Evolutionary conservation across 495 filamentous ascomycete genomes (phyloP).

Genomic region (Talaromyces thailandensis): DNA sequence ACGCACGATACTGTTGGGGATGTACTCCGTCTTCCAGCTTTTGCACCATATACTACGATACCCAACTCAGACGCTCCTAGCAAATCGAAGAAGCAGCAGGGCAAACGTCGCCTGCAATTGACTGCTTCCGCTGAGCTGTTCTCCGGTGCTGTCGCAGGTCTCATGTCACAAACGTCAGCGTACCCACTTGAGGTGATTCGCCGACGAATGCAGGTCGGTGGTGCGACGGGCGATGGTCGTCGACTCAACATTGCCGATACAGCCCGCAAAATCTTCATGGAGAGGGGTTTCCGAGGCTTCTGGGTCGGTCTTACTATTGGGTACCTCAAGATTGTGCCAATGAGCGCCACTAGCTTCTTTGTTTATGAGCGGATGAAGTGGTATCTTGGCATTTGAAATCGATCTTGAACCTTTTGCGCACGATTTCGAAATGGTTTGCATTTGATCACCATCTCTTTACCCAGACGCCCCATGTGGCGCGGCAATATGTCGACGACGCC

Average conservation of each 20-base stretch:
- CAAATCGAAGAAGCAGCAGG: not conserved
- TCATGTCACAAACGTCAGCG: conserved; percentile 81
- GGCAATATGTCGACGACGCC: not conserved
- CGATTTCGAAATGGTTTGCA: not conserved
- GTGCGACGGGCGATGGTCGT: conserved; percentile 83
- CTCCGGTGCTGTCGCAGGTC: conserved; percentile 74
- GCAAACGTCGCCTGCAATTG: conserved; percentile 35
- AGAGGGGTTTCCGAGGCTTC: conserved; percentile 73
- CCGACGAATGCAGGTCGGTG: conserved; percentile 90
- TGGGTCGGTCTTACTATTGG: conserved; percentile 92
- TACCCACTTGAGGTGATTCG: conserved; percentile 92
- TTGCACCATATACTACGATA: conserved; percentile 62
- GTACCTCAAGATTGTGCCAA: conserved; percentile 87
- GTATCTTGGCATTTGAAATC: conserved; percentile 55
- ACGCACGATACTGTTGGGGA: conserved; percentile 86
- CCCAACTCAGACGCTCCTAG: conserved; percentile 24
- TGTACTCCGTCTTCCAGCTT: conserved; percentile 54
- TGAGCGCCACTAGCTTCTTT: conserved; percentile 71
- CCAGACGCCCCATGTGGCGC: not conserved
- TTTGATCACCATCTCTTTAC: not conserved
- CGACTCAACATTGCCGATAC: conserved; percentile 74
- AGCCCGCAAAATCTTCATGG: conserved; percentile 57
- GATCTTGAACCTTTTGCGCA: not conserved
- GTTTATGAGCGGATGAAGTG: conserved; percentile 79
- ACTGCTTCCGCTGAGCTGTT: conserved; percentile 67